Percentiles rank a stretch among this genome's conserved stretches.
Conservation (phyloP, 345 rosid genomes). For the Mercurialis annua region DNA sequence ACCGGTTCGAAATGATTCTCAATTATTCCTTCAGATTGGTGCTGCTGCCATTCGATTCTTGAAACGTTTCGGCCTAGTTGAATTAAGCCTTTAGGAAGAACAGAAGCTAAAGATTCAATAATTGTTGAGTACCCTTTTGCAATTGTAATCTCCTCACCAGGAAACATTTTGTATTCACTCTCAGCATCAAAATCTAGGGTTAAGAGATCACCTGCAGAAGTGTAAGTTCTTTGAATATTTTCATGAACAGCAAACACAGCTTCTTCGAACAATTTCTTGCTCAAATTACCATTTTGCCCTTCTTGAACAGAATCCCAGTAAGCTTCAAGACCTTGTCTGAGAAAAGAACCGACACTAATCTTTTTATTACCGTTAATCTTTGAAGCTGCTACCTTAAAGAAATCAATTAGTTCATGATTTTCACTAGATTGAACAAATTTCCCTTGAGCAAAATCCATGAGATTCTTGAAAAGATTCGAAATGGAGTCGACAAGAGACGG, state of each 20-base stretch:
- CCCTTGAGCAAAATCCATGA: conserved; percentile 84
- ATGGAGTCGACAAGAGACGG: conserved; percentile 49
- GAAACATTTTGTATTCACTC: conserved; percentile 85
- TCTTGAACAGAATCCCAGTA: conserved; percentile 45
- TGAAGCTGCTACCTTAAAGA: conserved; percentile 37
- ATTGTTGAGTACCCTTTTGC: conserved; percentile 81
- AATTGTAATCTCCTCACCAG: conserved; percentile 94
- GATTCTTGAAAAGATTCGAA: conserved; percentile 57
- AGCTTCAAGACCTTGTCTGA: conserved; percentile 50
- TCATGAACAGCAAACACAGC: conserved; percentile 71
- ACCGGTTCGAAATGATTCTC: conserved; percentile 45
- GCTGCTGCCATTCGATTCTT: conserved; percentile 78
- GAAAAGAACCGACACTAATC: conserved; percentile 61
- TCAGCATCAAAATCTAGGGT: conserved; percentile 77
- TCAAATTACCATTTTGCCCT: conserved; percentile 46
- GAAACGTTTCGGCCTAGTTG: conserved; percentile 60
- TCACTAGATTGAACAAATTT: conserved; percentile 30
- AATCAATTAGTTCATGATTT: conserved; percentile 21
- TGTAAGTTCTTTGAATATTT: conserved; percentile 76
- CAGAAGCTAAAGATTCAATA: conserved; percentile 65
- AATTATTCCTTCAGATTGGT: conserved; percentile 39
- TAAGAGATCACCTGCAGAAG: conserved; percentile 78
- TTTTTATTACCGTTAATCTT: conserved; percentile 22
- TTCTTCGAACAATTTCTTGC: conserved; percentile 54
- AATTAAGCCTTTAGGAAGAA: conserved; percentile 63